phyloP scores from a whole-genome alignment of 495 filamentous ascomycete species.

The Diplogelasinospora grovesii region DNA sequence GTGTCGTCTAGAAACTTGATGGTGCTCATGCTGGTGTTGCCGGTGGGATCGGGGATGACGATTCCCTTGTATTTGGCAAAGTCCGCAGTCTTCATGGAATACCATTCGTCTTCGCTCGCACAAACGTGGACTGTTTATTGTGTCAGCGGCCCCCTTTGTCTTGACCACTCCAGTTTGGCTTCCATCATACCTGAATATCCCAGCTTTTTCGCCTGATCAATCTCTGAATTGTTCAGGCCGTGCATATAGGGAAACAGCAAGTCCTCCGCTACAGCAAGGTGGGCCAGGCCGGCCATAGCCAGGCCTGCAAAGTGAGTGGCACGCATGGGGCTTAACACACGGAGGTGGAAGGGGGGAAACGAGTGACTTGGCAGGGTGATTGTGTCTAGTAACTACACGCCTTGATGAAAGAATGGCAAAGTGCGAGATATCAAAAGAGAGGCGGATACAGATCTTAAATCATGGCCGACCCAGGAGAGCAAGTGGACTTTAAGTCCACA shows the following conservation, averaged over 20 bases:
- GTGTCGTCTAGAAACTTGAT: conserved; percentile 26
- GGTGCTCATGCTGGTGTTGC: conserved; percentile 19
- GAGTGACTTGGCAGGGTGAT: conserved; percentile 5
- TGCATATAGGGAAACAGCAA: conserved; percentile 15
- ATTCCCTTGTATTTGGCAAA: conserved; percentile 28
- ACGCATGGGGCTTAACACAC: conserved; percentile 11
- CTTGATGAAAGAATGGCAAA: conserved; percentile 11
- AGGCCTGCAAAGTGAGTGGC: conserved; percentile 4
- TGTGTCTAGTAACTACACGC: conserved; percentile 4
- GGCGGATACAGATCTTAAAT: not conserved
- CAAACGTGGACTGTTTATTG: conserved; percentile 20
- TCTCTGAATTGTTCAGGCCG: conserved; percentile 14
- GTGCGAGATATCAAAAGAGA: conserved; percentile 1
- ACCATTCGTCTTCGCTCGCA: conserved; percentile 23
- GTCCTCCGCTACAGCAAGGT: conserved; percentile 11
- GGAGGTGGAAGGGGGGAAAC: not conserved
- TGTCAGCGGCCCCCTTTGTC: conserved; percentile 6
- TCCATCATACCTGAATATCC: conserved; percentile 18
- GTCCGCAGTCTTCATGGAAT: conserved; percentile 22
- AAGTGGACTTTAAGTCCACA: too few species aligned
- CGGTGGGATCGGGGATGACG: conserved; percentile 21
- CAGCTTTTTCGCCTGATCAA: conserved; percentile 10
- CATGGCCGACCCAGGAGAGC: not conserved
- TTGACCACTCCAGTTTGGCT: not conserved
- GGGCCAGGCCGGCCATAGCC: conserved; percentile 16